Base-by-base conservation (phyloP, 202 grass and related monocot species). In the Hordeum pubiflorum region DNA sequence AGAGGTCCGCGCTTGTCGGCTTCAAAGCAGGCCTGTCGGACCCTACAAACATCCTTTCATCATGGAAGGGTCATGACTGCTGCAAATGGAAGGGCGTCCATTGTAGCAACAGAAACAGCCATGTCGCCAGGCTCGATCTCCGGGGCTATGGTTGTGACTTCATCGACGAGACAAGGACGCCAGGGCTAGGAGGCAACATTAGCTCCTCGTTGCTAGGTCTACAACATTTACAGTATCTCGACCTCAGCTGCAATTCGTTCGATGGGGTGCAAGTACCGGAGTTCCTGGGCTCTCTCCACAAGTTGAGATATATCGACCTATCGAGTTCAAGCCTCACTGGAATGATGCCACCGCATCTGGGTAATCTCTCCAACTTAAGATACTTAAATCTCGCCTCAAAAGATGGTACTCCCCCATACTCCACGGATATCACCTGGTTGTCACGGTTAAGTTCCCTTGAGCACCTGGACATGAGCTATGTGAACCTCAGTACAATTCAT, bases 111-210 rank as follows among this genome's bases (percentile, higher is more conserved):
- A 48, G 44, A 48, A 48, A 48, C 44, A 48, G 0, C 14, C 44
- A 48, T 17, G 44, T 48, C 1, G 5, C 15, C 5, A 17, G 6
- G 44, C 44, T 48, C 0, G 44, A 17, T 48, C 44, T 48, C 14
- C 14, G 0, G 1, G 44, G 44, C 14, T 0, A 6, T 17, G 44
- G 14, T 48, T 48, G 14, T 17, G 44, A 48, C 44, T 0, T 0
- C 4, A 15, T 0, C 13, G 1, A 0, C 4, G 12, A 48, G 5
- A 4, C 4, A 1, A 1, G 13, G 9, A 15, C 3, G 0, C 12
- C 0, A 14, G 0, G 6, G 44, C 44, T 48, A 17, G 44, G 44
- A 48, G 44, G 44, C 14, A 48, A 48, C 4, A 48, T 48, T 0
- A 48, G 44, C 44, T 17, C 44, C 44, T 48, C 44, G 0, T 2